phyloP scores from a whole-genome alignment of 108 stramenopile genomes.

The Cyclotella distinguenda region DNA sequence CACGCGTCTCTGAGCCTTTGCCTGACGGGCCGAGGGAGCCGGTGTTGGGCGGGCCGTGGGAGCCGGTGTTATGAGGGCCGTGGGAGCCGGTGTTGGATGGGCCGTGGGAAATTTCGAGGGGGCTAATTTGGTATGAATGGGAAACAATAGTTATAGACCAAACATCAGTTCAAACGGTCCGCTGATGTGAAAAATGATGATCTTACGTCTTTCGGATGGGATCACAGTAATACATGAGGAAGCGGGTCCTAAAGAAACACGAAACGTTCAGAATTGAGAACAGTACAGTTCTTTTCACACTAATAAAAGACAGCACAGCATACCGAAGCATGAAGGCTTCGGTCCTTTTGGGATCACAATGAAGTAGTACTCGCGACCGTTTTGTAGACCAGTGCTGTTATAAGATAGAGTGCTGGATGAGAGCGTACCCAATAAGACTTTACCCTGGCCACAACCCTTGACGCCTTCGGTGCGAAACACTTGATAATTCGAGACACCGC shows the following conservation, averaged over 20 bases:
- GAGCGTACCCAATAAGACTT: conserved; percentile 8
- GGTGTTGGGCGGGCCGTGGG: background rate
- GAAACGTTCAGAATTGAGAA: background rate
- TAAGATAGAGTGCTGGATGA: background rate
- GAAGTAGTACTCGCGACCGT: conserved; percentile 31
- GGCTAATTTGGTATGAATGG: background rate
- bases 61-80: background rate
- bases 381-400: conserved; percentile 20
- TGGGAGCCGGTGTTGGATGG: background rate
- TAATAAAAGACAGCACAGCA: background rate
- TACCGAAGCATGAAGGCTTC: conserved; percentile 13
- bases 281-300: background rate
- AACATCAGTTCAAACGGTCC: background rate
- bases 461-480: conserved; percentile 30
- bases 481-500: conserved; percentile 16
- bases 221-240: background rate
- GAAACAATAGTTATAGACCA: background rate
- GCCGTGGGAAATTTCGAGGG: too few species aligned
- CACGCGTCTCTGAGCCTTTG: too few species aligned
- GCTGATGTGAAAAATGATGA: background rate
- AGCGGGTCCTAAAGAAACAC: background rate
- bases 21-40: too few species aligned
- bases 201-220: background rate
- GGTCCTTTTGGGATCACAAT: conserved; percentile 20
- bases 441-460: conserved; percentile 15